Percentiles rank a stretch among this genome's conserved stretches.
phyloP scores from a whole-genome alignment of 306 rosid genomes.

The Fragaria ananassa region DNA sequence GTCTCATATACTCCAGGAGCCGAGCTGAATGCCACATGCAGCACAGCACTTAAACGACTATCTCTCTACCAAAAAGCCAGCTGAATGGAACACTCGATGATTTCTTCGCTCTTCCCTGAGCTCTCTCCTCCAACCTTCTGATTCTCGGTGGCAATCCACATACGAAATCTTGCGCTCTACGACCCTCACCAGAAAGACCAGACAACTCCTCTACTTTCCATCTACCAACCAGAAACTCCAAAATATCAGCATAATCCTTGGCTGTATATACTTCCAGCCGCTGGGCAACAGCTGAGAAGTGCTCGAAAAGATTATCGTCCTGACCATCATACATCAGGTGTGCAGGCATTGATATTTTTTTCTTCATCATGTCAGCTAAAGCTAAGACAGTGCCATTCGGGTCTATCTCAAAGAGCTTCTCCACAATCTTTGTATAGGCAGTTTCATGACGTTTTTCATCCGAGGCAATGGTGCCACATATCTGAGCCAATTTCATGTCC shows the following conservation, averaged over 20 bases:
- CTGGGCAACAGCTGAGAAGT: constrained; percentile 51
- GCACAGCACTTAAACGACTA: constrained; percentile 18
- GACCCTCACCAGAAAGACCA: constrained; percentile 47
- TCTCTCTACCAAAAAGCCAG: constrained; percentile 46
- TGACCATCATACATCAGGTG: constrained; percentile 52
- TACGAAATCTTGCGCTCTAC: constrained; percentile 45
- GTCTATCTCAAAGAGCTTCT: constrained; percentile 55
- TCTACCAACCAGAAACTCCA: constrained; percentile 54
- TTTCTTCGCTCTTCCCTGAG: constrained; percentile 44
- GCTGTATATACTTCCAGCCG: constrained; percentile 51
- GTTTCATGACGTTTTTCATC: constrained; percentile 58
- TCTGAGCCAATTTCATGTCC: constrained; percentile 50
- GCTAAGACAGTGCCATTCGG: constrained; percentile 51
- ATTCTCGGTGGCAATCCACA: constrained; percentile 45
- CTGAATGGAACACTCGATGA: constrained; percentile 40
- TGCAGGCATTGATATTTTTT: constrained; percentile 55
- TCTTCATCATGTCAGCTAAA: constrained; percentile 60
- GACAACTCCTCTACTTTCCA: constrained; percentile 48
- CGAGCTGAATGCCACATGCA: neutral
- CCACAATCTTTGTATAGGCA: constrained; percentile 59
- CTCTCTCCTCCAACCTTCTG: constrained; percentile 49
- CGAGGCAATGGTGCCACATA: constrained; percentile 51
- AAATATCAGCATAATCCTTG: constrained; percentile 52
- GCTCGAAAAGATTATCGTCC: constrained; percentile 41
- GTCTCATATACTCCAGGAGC: neutral